Percentiles rank a stretch among this genome's conserved stretches.
Evolutionary conservation across 2,329 filamentous ascomycete genomes (phyloP).

Genomic region (Sarocladium strictum): DNA sequence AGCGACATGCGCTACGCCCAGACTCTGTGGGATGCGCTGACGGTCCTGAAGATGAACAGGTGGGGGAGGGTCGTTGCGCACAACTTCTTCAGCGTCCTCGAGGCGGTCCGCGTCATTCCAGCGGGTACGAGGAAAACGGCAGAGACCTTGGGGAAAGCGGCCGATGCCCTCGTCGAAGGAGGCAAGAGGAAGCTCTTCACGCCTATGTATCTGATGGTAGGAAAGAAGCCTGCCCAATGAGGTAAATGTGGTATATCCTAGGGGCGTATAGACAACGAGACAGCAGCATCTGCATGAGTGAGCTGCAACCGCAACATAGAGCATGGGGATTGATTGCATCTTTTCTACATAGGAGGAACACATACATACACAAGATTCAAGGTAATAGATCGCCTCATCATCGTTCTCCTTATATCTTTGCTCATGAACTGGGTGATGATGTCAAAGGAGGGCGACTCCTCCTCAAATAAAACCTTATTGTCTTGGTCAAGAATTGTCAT

Average conservation of each 20-base stretch:
- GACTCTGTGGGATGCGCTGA: conserved; percentile 65
- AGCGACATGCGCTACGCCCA: conserved; percentile 75
- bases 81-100: conserved; percentile 64
- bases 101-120: conserved; percentile 66
- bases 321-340: too few species aligned
- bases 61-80: conserved; percentile 66
- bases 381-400: too few species aligned
- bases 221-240: conserved; percentile 58
- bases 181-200: conserved; percentile 83
- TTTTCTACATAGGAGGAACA: too few species aligned
- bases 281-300: too few species aligned
- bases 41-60: conserved; percentile 79
- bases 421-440: too few species aligned
- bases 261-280: neutral
- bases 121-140: conserved; percentile 81
- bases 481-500: too few species aligned
- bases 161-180: conserved; percentile 75
- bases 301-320: too few species aligned
- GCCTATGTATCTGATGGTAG: conserved; percentile 93
- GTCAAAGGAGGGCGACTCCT: too few species aligned
- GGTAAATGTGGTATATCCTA: neutral
- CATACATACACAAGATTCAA: too few species aligned
- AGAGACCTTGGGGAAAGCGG: conserved; percentile 70
- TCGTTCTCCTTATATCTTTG: too few species aligned
- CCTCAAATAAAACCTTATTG: too few species aligned